These are phyloP conservation scores for Aspergillus viridinutans DNA, from an alignment of 2,329 filamentous ascomycete genomes.

Conservation along the genomic window DNA sequence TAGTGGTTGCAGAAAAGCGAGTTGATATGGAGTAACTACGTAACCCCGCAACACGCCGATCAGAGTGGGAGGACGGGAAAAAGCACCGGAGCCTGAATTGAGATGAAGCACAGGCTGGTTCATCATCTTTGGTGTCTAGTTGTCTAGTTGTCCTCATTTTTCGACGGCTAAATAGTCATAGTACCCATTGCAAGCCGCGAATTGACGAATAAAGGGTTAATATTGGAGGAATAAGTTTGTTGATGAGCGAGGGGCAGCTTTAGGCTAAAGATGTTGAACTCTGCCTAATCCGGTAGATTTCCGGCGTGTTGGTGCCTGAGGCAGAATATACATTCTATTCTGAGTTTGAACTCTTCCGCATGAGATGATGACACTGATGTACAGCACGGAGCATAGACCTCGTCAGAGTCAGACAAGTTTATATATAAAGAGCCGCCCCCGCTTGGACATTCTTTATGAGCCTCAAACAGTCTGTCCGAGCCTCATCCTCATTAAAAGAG, in stretches of 20 bases:
- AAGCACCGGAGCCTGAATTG: not conserved
- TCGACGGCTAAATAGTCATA: not conserved
- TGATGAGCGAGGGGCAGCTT: not conserved
- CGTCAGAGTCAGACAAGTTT: too few relatives aligned
- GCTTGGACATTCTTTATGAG: not conserved
- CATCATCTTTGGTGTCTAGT: not conserved
- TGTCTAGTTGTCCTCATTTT: not conserved
- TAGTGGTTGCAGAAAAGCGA: not conserved
- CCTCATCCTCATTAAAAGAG: not conserved
- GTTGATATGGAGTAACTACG: not conserved
- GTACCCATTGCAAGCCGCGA: not conserved
- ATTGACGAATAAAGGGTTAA: not conserved
- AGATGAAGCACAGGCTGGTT: not conserved
- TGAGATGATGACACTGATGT: too few relatives aligned
- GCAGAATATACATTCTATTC: not conserved
- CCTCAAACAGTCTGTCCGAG: not conserved
- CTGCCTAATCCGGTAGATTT: conserved; percentile 4
- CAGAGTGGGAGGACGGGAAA: not conserved
- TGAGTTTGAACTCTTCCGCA: not conserved
- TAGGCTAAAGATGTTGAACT: conserved; percentile 3
- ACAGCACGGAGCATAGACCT: too few relatives aligned
- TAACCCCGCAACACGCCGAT: not conserved
- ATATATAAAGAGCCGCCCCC: too few relatives aligned
- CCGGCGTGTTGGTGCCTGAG: not conserved
- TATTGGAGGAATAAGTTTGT: not conserved